Evolutionary conservation across 345 rosid genomes (phyloP).

Genomic region (Dovyalis caffra): DNA sequence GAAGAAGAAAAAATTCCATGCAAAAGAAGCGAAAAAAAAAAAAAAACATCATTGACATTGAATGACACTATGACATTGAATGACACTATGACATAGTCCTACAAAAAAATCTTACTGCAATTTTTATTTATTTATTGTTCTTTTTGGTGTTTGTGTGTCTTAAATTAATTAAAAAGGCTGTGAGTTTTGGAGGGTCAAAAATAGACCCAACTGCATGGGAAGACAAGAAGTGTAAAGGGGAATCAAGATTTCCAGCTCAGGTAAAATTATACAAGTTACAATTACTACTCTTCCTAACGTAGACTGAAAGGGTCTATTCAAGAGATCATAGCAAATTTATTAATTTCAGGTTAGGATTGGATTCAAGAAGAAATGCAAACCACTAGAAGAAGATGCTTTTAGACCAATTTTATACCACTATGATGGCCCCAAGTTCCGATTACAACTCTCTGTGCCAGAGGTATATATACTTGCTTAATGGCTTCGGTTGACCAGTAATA

Average conservation of each 20-base stretch:
- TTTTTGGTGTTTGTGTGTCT: too few relatives aligned
- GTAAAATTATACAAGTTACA: conserved; percentile 27
- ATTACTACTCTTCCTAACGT: too few relatives aligned
- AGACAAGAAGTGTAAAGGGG: conserved; percentile 97
- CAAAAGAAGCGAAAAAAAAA: too few relatives aligned
- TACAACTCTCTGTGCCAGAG: conserved; percentile 97
- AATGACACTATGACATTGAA: too few relatives aligned
- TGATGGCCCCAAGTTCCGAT: conserved; percentile 97
- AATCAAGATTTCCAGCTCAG: conserved; percentile 99
- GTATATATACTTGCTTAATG: too few relatives aligned
- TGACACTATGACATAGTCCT: background rate
- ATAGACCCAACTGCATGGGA: conserved; percentile 99
- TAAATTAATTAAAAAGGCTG: conserved; percentile 54
- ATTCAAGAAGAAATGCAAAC: conserved; percentile 82
- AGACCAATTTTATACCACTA: conserved; percentile 96
- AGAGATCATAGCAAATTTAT: too few relatives aligned
- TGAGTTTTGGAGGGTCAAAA: conserved; percentile 93
- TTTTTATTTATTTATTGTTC: too few relatives aligned
- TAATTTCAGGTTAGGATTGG: conserved; percentile 71
- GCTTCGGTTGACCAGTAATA: too few relatives aligned
- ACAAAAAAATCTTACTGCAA: too few relatives aligned
- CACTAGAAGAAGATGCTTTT: conserved; percentile 96
- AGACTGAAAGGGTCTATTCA: too few relatives aligned
- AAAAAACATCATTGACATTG: too few relatives aligned
- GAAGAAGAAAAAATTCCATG: too few relatives aligned